A percentile compares a stretch with the other conserved stretches of the same genome.
phyloP scores from a whole-genome alignment of 495 filamentous ascomycete genomes.

The Aeminium ludgeri region DNA sequence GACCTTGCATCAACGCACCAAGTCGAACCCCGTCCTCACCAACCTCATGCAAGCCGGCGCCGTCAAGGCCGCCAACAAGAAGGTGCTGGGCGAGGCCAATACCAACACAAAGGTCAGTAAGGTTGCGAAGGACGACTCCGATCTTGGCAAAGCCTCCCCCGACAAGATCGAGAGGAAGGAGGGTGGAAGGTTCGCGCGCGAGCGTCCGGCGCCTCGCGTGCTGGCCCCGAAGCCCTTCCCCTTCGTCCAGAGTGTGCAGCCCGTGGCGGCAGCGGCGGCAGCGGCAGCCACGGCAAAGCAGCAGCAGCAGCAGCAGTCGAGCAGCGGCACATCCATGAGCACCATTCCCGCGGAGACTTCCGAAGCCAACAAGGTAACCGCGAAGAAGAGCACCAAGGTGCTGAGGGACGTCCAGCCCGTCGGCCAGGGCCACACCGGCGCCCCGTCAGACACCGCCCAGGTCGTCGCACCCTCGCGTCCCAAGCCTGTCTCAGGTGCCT shows the following conservation, averaged over 20 bases:
- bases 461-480: background rate
- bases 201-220: conserved; percentile 10
- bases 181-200: conserved; percentile 3
- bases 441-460: conserved; percentile 7
- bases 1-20: conserved; percentile 60
- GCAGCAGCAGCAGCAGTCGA: too few species aligned
- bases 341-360: too few species aligned
- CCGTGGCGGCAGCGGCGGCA: background rate
- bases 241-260: too few species aligned
- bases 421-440: conserved; percentile 17
- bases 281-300: background rate
- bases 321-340: too few species aligned
- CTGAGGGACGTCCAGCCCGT: conserved; percentile 46
- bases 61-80: conserved; percentile 52
- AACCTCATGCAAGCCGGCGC: conserved; percentile 36
- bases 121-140: conserved; percentile 32
- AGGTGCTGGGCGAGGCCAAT: conserved; percentile 68
- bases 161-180: conserved; percentile 19
- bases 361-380: conserved; percentile 28
- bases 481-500: background rate
- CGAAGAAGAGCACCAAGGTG: conserved; percentile 45
- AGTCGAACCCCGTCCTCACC: conserved; percentile 56
- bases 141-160: conserved; percentile 31
- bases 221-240: conserved; percentile 4
- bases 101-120: conserved; percentile 41